Percentiles rank a stretch among this genome's conserved stretches.
These are phyloP conservation scores for Neofusicoccum parvum DNA, from an alignment of 2,329 filamentous ascomycete genomes.

Conservation along the genomic window DNA sequence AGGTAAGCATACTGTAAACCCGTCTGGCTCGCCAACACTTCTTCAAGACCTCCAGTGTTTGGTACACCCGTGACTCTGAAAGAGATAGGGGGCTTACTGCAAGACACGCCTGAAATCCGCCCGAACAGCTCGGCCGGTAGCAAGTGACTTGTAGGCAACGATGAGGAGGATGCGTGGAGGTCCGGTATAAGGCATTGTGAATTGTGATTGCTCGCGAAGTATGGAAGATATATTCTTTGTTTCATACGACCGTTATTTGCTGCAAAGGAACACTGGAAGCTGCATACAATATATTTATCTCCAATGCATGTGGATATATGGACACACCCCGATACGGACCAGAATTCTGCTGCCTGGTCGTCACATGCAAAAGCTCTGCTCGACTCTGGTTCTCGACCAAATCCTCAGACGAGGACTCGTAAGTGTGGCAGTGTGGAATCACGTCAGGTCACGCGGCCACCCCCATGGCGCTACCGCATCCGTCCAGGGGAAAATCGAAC, in stretches of 20 bases:
- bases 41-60: too few relatives aligned
- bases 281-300: background rate
- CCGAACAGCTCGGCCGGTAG: background rate
- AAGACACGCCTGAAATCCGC: background rate
- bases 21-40: too few relatives aligned
- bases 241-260: background rate
- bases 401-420: background rate
- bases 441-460: background rate
- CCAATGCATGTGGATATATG: background rate
- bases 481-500: background rate
- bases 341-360: background rate
- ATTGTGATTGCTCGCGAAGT: too few relatives aligned
- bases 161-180: constrained; percentile 6
- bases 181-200: background rate
- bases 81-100: background rate
- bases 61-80: background rate
- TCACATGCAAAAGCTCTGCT: background rate
- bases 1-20: background rate
- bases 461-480: background rate
- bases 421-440: background rate
- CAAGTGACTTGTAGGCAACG: background rate
- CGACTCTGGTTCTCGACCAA: background rate
- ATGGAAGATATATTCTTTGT: background rate
- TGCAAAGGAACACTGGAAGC: background rate
- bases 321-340: background rate